Evolutionary conservation across 2,329 filamentous ascomycete species (phyloP), one percentile per base, ranked within the genome.

Genomic region (Calonectria montana): DNA sequence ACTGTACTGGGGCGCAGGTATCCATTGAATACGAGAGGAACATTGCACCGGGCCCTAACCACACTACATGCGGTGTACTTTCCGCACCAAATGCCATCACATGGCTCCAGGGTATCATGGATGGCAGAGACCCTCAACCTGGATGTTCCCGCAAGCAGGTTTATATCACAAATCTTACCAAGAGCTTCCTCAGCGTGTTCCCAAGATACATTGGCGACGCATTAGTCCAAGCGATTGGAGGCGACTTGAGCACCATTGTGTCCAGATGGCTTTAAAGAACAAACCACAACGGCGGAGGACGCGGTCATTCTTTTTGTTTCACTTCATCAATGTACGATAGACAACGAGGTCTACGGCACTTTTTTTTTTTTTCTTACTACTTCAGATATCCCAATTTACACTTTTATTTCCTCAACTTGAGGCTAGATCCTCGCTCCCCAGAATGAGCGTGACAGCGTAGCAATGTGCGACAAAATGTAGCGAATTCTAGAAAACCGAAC

Each of bases 1-100:
- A 86, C 67, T 89, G 88, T 73, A 74, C 69, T 7, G 37, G 39
- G 10, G 16, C 18, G 29, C 27, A 31, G 13, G 65, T 39, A 1
- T 67, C 65, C n/a, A 69, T 57, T 18, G 37, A 69, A 16, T 64
- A 69, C 29, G 27, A 48, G 39, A 35, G 59, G 12, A 69, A 64
- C 39, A 18, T 69, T 3, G 59, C 67, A 39, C 59, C 35, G 7
- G 31, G 43, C n/a, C 27, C 48, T 16, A 69, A 65, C 29, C 59
- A 64, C 47, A 64, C 47, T 8, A 69, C 67, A 25, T 69, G 37
- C 37, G 66, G 45, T 25, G 35, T 63, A 5, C 45, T 67, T 8
- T 31, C 31, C 13, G 39, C 65, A 8, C 53, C 48, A 2, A n/a
- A 39, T 16, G 27, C n/a, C 29, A 21, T 67, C 43, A 25, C 16